Evolutionary conservation across 768 basidiomycete species (phyloP), one percentile per base, ranked within the genome.

Genomic region (Mycena filopes): DNA sequence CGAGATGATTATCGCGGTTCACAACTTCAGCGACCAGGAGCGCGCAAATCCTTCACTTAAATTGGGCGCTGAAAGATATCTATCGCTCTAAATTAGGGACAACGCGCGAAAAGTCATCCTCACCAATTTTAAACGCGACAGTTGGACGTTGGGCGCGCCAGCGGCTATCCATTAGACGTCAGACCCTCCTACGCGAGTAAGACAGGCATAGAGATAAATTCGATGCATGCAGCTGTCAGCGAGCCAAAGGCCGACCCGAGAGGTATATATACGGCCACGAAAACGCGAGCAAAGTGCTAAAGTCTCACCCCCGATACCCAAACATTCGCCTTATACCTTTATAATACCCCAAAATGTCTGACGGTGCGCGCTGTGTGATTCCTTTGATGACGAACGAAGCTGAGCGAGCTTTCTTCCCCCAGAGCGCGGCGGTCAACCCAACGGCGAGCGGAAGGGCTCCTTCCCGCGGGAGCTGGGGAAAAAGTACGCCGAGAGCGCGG

Each of bases 401-500:
- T 60, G 18, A 60, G 15, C 25, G 15, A 28, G 18, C 28, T n/a
- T n/a, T 2, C 20, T 26, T 23, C 23, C 7, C 28, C 20, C 23
- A 40, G 55, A 28, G 13, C 58, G 45, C 50, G 45, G 56, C 29
- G 49, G 57, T 23, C 29, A 36, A 5, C 53, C 48, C 66, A 65
- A 64, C 10, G 60, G 54, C 28, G 31, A 66, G 41, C 31, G 46
- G 45, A 33, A 58, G 43, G 43, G 53, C n/a, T 54, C 63, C 40
- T 45, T 73, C 42, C 66, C 66, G 5, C 70, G 66, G 38, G 72
- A 72, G 11, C 43, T 69, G 45, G 71, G 69, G 3, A 66, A 46
- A 40, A 69, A 73, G 41, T 74, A 67, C 49, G 15, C 63, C 49
- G 69, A 72, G 46, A 55, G 56, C 38, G 70, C 65, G 21, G 74